These are phyloP conservation scores for Apocynum venetum DNA, from an alignment of 257 asterid species.

Conservation along the genomic window DNA sequence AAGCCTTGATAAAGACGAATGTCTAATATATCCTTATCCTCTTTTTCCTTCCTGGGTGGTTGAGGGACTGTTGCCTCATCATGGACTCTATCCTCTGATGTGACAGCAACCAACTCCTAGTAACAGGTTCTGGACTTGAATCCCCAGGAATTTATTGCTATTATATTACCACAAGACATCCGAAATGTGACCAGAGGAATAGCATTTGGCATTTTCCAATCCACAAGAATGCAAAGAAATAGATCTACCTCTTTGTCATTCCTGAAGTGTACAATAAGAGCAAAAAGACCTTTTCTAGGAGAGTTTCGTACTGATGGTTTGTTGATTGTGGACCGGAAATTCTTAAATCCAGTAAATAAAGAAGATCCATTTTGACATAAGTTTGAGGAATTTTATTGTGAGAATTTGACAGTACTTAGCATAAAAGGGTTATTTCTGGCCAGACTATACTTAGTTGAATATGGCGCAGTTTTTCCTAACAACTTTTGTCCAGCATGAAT, in stretches of 20 bases:
- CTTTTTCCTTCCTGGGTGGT: neutral
- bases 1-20: neutral
- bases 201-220: neutral
- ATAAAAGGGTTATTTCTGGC: too few species aligned
- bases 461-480: neutral
- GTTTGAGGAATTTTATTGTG: neutral
- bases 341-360: too few species aligned
- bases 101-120: neutral
- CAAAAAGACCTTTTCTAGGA: neutral
- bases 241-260: neutral
- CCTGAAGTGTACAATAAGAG: neutral
- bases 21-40: neutral
- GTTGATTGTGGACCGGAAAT: neutral
- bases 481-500: too few species aligned
- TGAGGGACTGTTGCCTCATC: conserved; percentile 11
- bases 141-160: neutral
- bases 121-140: neutral
- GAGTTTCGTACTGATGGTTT: neutral
- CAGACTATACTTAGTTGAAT: neutral
- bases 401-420: neutral
- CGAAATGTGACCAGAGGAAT: neutral
- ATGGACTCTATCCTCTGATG: conserved; percentile 12
- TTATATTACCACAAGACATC: neutral
- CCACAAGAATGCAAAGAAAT: neutral
- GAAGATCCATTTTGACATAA: too few species aligned